These are phyloP conservation scores for Umbilicaria muhlenbergii DNA, from an alignment of 495 filamentous ascomycete species.

Conservation along the genomic window DNA sequence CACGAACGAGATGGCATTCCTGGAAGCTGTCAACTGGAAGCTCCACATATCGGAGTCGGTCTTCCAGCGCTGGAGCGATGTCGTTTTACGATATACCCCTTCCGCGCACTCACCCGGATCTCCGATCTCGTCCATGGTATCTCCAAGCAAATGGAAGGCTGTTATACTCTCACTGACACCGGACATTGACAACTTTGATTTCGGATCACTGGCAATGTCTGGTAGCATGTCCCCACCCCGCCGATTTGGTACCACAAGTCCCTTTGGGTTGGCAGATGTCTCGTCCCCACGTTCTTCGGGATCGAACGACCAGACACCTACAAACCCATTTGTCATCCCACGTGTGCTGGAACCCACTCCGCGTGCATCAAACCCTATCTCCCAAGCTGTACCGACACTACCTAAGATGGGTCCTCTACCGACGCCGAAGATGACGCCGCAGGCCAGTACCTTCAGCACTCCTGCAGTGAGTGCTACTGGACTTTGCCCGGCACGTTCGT, in stretches of 20 bases:
- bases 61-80: slow-evolving; percentile 86
- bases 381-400: slow-evolving; percentile 31
- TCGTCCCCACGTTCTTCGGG: slow-evolving; percentile 14
- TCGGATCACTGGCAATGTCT: slow-evolving; percentile 22
- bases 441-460: slow-evolving; percentile 57
- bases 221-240: slow-evolving; percentile 13
- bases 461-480: slow-evolving; percentile 71
- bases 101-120: slow-evolving; percentile 42
- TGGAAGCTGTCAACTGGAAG: slow-evolving; percentile 81
- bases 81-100: slow-evolving; percentile 74
- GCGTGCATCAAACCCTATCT: slow-evolving; percentile 18
- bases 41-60: slow-evolving; percentile 78
- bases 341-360: slow-evolving; percentile 43
- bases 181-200: slow-evolving; percentile 49
- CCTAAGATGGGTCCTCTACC: slow-evolving; percentile 53
- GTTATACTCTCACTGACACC: slow-evolving; percentile 68
- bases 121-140: slow-evolving; percentile 25
- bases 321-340: slow-evolving; percentile 29
- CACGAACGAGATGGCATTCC: slow-evolving; percentile 87
- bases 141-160: slow-evolving; percentile 48
- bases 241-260: not conserved
- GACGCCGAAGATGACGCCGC: slow-evolving; percentile 71
- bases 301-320: slow-evolving; percentile 30
- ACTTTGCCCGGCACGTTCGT: slow-evolving; percentile 37
- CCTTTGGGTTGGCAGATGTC: slow-evolving; percentile 7